Percentiles rank a stretch among this genome's conserved stretches.
Evolutionary conservation across 306 rosid genomes (phyloP).

Genomic region (Begonia masoniana): DNA sequence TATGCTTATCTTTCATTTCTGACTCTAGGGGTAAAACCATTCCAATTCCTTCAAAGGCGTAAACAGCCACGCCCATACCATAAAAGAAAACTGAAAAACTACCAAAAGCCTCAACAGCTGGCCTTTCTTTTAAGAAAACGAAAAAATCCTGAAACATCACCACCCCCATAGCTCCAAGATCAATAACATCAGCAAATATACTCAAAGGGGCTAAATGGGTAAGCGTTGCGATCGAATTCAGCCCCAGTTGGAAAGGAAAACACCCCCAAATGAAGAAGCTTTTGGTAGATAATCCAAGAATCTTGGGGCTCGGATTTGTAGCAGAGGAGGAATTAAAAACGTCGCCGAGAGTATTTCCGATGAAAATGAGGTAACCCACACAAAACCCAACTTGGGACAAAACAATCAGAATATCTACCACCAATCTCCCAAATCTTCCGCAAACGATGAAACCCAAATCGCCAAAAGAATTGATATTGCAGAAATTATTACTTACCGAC

Average conservation of each 20-base stretch:
- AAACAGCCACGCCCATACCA: slow-evolving; percentile 38
- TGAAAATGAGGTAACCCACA: slow-evolving; percentile 37
- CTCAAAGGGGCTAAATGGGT: slow-evolving; percentile 36
- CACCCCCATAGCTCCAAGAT: slow-evolving; percentile 40
- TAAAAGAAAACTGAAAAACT: slow-evolving; percentile 24
- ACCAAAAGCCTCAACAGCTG: slow-evolving; percentile 15
- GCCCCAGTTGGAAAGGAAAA: slow-evolving; percentile 32
- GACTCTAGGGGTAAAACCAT: slow-evolving; percentile 47
- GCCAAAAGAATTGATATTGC: slow-evolving; percentile 33
- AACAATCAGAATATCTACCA: slow-evolving; percentile 30
- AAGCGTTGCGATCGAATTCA: slow-evolving; percentile 26
- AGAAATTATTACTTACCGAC: slow-evolving; percentile 6
- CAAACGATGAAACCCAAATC: slow-evolving; percentile 37
- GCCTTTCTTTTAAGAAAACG: slow-evolving; percentile 9
- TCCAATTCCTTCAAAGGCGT: slow-evolving; percentile 42
- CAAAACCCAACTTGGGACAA: slow-evolving; percentile 42
- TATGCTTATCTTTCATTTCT: slow-evolving; percentile 35
- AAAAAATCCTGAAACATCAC: slow-evolving; percentile 22
- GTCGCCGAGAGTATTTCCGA: slow-evolving; percentile 32
- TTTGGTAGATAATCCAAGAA: slow-evolving; percentile 24
- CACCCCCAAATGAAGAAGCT: slow-evolving; percentile 34
- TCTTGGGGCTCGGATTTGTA: slow-evolving; percentile 6
- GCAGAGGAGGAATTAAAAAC: slow-evolving; percentile 12
- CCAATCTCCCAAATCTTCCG: slow-evolving; percentile 22
- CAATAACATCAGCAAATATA: slow-evolving; percentile 36